Conservation (phyloP, 768 basidiomycete species). For the Clavulina sp. region DNA sequence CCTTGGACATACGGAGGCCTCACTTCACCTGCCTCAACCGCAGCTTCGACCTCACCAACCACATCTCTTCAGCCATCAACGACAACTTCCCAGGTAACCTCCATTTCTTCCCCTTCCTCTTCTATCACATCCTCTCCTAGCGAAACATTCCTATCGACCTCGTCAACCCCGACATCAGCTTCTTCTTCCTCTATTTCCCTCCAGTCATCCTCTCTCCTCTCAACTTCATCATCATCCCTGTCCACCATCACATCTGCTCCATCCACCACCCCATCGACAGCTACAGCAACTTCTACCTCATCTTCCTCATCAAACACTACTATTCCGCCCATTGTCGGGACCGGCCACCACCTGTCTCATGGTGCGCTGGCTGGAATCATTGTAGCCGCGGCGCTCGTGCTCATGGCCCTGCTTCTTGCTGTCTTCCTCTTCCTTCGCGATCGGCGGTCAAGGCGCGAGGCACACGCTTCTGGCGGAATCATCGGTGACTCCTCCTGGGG, state of each 20-base stretch:
- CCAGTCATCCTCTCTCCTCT: background rate
- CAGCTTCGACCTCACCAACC: background rate
- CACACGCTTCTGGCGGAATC: conserved; percentile 8
- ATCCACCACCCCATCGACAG: conserved; percentile 1
- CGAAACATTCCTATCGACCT: background rate
- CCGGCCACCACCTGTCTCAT: background rate
- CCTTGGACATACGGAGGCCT: conserved; percentile 2
- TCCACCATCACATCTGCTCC: background rate
- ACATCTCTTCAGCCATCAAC: background rate
- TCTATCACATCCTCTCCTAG: background rate
- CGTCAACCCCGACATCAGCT: conserved; percentile 1
- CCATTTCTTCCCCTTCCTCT: background rate
- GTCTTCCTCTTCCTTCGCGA: background rate
- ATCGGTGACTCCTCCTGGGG: background rate
- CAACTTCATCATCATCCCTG: background rate
- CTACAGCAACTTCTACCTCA: background rate
- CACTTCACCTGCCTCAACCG: background rate
- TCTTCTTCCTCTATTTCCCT: background rate
- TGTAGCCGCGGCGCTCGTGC: background rate
- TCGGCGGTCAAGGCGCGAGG: conserved; percentile 9
- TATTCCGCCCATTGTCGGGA: background rate
- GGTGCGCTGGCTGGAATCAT: background rate
- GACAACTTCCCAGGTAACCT: background rate
- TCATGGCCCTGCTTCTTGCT: background rate
- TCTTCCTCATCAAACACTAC: background rate